Conservation (phyloP, 1,284 basidiomycete species). For the Acaromyces ingoldii region DNA sequence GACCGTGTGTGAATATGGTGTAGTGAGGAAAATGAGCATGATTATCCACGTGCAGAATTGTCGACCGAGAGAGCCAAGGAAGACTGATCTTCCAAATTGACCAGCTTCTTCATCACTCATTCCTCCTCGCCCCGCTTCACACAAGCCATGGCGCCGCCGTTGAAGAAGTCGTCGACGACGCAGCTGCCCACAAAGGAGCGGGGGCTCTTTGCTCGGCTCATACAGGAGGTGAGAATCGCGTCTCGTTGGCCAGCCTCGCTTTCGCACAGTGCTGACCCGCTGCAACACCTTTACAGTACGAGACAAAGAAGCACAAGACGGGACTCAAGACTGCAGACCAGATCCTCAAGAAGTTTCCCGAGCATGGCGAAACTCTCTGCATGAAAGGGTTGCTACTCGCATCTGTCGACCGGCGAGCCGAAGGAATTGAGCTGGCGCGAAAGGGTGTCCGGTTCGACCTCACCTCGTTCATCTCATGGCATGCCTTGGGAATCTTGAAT, state of each 20-base stretch:
- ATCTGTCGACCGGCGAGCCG: slow-evolving; percentile 50
- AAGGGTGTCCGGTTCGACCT: slow-evolving; percentile 77
- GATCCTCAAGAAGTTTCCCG: slow-evolving; percentile 90
- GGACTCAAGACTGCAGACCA: slow-evolving; percentile 86
- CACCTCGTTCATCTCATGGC: slow-evolving; percentile 94
- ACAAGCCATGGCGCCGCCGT: not conserved
- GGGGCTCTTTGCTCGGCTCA: slow-evolving; percentile 77
- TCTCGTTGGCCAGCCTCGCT: not conserved
- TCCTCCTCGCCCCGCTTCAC: not conserved
- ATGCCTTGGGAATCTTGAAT: slow-evolving; percentile 70
- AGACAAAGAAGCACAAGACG: slow-evolving; percentile 82
- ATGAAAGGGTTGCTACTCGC: slow-evolving; percentile 49
- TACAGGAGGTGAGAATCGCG: slow-evolving; percentile 51
- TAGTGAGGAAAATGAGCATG: no score
- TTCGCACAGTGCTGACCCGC: not conserved
- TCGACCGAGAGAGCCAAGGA: not conserved
- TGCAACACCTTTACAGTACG: slow-evolving; percentile 58
- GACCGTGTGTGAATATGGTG: no score
- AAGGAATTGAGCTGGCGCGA: slow-evolving; percentile 76
- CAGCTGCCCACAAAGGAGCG: slow-evolving; percentile 69
- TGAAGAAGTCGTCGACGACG: slow-evolving; percentile 1
- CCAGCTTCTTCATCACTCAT: not conserved
- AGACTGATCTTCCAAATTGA: not conserved
- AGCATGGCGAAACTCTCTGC: slow-evolving; percentile 65
- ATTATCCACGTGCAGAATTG: no score